phyloP scores from a whole-genome alignment of 2,329 filamentous ascomycete species.

The Cytospora leucostoma region DNA sequence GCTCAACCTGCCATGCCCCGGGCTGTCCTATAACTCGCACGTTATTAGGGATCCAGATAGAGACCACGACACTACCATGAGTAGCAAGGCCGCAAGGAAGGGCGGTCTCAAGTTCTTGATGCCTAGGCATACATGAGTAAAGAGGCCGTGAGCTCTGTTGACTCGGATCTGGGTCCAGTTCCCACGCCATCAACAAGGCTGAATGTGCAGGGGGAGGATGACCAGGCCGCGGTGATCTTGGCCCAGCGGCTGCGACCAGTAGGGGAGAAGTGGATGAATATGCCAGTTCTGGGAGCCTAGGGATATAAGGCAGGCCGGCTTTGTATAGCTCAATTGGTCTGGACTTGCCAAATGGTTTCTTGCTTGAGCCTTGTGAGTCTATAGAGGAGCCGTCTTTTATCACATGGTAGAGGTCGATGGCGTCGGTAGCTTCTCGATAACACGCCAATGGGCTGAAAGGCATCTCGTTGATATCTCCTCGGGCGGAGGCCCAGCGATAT shows the following conservation, averaged over 20 bases:
- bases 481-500: constrained; percentile 42
- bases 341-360: constrained; percentile 40
- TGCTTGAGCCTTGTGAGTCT: constrained; percentile 23
- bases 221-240: constrained; percentile 41
- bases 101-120: constrained; percentile 43
- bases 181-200: constrained; percentile 44
- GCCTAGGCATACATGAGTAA: constrained; percentile 39
- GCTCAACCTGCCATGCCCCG: constrained; percentile 39
- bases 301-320: constrained; percentile 40
- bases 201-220: constrained; percentile 42
- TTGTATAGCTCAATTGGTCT: constrained; percentile 39
- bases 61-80: constrained; percentile 41
- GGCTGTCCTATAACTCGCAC: constrained; percentile 37
- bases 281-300: constrained; percentile 44
- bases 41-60: constrained; percentile 44
- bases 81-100: constrained; percentile 40
- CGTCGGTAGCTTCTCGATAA: constrained; percentile 37
- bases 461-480: constrained; percentile 39
- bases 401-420: constrained; percentile 39
- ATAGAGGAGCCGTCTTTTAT: constrained; percentile 27
- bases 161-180: constrained; percentile 33
- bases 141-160: constrained; percentile 34
- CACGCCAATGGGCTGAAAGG: constrained; percentile 39
- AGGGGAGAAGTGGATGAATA: constrained; percentile 42
- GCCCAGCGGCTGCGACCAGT: constrained; percentile 42